Base-by-base conservation (phyloP, 495 filamentous ascomycete genomes). In the Stereocaulon alpinum region DNA sequence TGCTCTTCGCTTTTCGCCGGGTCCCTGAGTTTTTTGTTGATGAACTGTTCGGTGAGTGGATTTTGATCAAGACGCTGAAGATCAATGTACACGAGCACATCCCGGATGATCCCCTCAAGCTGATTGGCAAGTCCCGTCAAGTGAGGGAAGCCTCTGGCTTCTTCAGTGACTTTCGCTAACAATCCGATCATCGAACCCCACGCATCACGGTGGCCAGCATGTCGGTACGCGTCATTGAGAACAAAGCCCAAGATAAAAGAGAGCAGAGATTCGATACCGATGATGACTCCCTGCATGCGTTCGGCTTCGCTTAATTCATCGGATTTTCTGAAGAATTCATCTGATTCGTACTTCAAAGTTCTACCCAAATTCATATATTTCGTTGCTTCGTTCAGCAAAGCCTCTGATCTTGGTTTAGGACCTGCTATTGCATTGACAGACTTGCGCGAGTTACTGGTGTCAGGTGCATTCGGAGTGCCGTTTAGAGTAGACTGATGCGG, bases 181-280 rank as follows among this genome's bases (percentile, higher is more conserved):
- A 77, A 77, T 34, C 74, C 69, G n/a, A 80, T 60, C 22, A 80
- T 77, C 24, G 75, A 76, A 11, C 68, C 63, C 77, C 77, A 80
- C n/a, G 67, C 68, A 9, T 70, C 70, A 14, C 71, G 73, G 59
- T 78, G 72, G 47, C 73, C 71, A 12, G 60, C 51, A 40, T 72
- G 71, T 34, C 40, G 74, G 17, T 62, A 68, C 54, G 74, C 74
- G 49, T 80, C 74, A 50, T 74, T 70, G 11, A 76, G 73, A 55
- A 75, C 70, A 55, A 79, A 79, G 0, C 75, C 72, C 42, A 80
- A 64, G 32, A 79, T 73, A 55, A 77, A 80, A 58, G 73, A 75
- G 43, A 79, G 64, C 45, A 79, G 71, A 22, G 77, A 72, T 56
- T 80, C 77, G 30, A 77, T 70, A 1, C 71, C 77, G 37, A 72